These are phyloP conservation scores for Haplographium delicatum DNA, from an alignment of 495 filamentous ascomycete genomes.

Conservation along the genomic window DNA sequence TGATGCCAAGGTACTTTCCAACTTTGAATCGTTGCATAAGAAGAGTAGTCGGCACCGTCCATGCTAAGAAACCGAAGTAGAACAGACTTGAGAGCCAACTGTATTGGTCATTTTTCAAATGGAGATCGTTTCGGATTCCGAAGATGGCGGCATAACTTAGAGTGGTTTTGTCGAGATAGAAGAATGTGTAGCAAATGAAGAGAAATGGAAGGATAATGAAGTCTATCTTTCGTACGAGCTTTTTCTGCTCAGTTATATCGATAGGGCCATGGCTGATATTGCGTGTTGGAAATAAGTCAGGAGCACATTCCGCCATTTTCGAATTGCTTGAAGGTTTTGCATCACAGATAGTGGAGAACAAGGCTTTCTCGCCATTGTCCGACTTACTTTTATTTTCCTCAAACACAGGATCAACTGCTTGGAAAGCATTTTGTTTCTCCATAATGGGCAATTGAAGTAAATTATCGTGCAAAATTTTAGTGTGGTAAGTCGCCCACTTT, in stretches of 20 bases:
- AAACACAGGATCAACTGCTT: too few species aligned
- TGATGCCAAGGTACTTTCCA: slow-evolving; percentile 54
- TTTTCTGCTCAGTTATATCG: slow-evolving; percentile 31
- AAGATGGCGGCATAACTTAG: slow-evolving; percentile 37
- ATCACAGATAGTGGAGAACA: too few species aligned
- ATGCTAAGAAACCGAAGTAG: slow-evolving; percentile 54
- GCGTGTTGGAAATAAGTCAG: too few species aligned
- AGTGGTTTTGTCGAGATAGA: slow-evolving; percentile 25
- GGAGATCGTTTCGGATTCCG: slow-evolving; percentile 44
- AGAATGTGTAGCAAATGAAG: slow-evolving; percentile 55
- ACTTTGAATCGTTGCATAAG: slow-evolving; percentile 55
- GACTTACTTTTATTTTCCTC: too few species aligned
- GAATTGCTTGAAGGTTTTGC: too few species aligned
- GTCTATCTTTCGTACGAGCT: slow-evolving; percentile 52
- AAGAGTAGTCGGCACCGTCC: slow-evolving; percentile 24
- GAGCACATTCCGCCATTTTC: too few species aligned
- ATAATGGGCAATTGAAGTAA: too few species aligned
- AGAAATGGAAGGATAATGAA: slow-evolving; percentile 31
- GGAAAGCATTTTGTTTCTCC: too few species aligned
- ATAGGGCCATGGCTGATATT: slow-evolving; percentile 14
- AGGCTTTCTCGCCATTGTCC: too few species aligned
- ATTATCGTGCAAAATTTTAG: too few species aligned
- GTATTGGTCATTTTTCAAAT: slow-evolving; percentile 48
- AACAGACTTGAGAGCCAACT: slow-evolving; percentile 56
- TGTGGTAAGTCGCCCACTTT: too few species aligned